phyloP scores from a whole-genome alignment of 2,329 filamentous ascomycete genomes.

The Aspergillus sp. region DNA sequence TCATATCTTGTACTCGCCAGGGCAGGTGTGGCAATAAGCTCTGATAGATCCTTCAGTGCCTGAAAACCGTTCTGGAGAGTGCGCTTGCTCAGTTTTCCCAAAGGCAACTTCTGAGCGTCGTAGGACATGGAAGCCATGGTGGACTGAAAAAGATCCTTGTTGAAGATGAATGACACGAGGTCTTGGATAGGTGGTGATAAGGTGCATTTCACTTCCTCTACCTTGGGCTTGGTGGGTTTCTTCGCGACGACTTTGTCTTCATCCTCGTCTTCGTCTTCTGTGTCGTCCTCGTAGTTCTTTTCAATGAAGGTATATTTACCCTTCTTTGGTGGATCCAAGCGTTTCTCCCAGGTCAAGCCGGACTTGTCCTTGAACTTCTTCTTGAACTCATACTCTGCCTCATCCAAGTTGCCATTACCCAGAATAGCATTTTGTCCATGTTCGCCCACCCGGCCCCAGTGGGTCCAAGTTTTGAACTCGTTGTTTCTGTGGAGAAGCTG shows the following conservation, averaged over 20 bases:
- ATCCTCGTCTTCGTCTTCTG: constrained; percentile 50
- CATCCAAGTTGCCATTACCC: constrained; percentile 38
- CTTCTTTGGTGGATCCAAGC: constrained; percentile 52
- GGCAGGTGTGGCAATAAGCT: constrained; percentile 59
- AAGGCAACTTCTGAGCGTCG: constrained; percentile 68
- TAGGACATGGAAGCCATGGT: constrained; percentile 50
- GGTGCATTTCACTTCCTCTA: constrained; percentile 55
- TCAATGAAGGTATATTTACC: constrained; percentile 78
- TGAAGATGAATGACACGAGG: constrained; percentile 82
- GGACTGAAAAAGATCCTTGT: constrained; percentile 68
- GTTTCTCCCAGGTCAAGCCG: constrained; percentile 54
- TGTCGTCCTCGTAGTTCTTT: constrained; percentile 71
- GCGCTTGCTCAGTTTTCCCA: constrained; percentile 79
- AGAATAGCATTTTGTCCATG: constrained; percentile 49
- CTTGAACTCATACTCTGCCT: constrained; percentile 50
- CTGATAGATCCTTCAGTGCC: constrained; percentile 72
- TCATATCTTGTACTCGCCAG: constrained; percentile 51
- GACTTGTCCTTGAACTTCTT: constrained; percentile 62
- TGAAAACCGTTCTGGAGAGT: constrained; percentile 77
- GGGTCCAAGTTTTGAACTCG: constrained; percentile 66
- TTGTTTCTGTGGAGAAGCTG: constrained; percentile 56
- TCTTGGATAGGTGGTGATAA: constrained; percentile 63
- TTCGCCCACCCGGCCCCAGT: constrained; percentile 76
- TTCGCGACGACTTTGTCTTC: constrained; percentile 23
- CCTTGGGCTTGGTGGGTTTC: constrained; percentile 40